Evolutionary conservation across 176 grass and related monocot genomes (phyloP), one percentile per base, ranked within the genome.

Genomic region (Poa pratensis): DNA sequence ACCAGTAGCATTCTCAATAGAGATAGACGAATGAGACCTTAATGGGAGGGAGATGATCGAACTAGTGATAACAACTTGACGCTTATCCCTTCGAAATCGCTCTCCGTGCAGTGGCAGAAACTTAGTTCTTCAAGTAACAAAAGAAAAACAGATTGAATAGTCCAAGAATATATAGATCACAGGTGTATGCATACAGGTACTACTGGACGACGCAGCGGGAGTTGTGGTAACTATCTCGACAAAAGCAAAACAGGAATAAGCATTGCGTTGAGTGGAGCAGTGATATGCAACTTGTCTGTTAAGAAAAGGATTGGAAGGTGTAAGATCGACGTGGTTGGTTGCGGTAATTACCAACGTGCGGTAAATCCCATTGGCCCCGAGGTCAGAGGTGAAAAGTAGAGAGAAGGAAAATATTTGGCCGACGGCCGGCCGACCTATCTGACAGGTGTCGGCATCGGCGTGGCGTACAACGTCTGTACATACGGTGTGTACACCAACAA

Each of bases 291-390:
- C 55, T 24, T 65, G 75, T 34, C 81, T 26, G 1, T 15, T 4
- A 18, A 27, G 87, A 84, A 84, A 84, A 80, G 6, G 86, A 83
- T 50, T 34, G 52, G 9, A 46, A 45, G 3, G 45, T 0, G 49
- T 19, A 13, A 30, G 15, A 6, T 43, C 22, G 13, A 12, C 16
- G 0, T 83, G 28, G 80, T 64, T 30, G 40, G 75, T 12, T 24
- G 3, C 4, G 6, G 81, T 55, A 51, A 43, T 22, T 35, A 43
- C 42, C 75, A 83, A 73, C 34, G 75, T 88, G 75, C n/a, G 40
- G 73, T 70, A 83, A 81, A 66, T 81, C 69, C 7, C 39, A 65
- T 76, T 42, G 50, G 24, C 61, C 52, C 46, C 5, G 15, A 2
- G 32, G 17, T 15, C 6, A 4, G 26, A 9, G 15, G 24, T 45